A percentile compares a stretch with the other conserved stretches of the same genome.
phyloP scores from a whole-genome alignment of 129 eudicot species.

The Logfia minima region DNA sequence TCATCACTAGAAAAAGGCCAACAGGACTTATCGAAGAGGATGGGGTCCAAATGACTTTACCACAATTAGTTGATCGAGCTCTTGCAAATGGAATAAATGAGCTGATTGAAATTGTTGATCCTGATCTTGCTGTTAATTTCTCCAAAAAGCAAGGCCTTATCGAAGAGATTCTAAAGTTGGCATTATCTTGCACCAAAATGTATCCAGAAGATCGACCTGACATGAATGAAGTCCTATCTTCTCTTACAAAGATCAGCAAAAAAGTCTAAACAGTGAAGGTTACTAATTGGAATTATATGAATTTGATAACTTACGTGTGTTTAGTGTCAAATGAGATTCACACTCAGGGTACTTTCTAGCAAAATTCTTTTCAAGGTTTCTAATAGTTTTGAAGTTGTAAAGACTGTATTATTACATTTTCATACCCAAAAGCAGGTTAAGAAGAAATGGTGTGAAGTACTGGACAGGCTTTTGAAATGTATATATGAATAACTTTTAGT shows the following conservation, averaged over 20 bases:
- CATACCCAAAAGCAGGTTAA: too few species aligned
- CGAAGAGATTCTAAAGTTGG: constrained; percentile 63
- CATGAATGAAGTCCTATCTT: constrained; percentile 61
- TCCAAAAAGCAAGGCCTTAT: constrained; percentile 44
- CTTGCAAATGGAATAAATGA: constrained; percentile 40
- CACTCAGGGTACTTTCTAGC: neutral
- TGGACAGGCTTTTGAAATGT: too few species aligned
- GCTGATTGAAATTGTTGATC: constrained; percentile 50
- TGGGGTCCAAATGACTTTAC: constrained; percentile 63
- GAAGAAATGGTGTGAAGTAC: too few species aligned
- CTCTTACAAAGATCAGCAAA: constrained; percentile 57
- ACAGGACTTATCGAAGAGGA: constrained; percentile 60
- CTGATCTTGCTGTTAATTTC: constrained; percentile 44
- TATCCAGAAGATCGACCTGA: constrained; percentile 76
- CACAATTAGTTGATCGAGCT: constrained; percentile 50
- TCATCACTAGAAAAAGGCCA: constrained; percentile 69
- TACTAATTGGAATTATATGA: neutral
- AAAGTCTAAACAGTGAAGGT: constrained; percentile 16
- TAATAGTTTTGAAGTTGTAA: neutral
- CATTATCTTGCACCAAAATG: constrained; percentile 59
- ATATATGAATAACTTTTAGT: too few species aligned
- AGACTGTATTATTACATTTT: too few species aligned
- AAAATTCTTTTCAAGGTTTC: neutral
- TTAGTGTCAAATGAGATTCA: neutral
- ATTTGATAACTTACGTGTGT: neutral